Evolutionary conservation across 139 green algal genomes (phyloP), one percentile per base, ranked within the genome.

Genomic region (Chlamydomonas asymmetrica): DNA sequence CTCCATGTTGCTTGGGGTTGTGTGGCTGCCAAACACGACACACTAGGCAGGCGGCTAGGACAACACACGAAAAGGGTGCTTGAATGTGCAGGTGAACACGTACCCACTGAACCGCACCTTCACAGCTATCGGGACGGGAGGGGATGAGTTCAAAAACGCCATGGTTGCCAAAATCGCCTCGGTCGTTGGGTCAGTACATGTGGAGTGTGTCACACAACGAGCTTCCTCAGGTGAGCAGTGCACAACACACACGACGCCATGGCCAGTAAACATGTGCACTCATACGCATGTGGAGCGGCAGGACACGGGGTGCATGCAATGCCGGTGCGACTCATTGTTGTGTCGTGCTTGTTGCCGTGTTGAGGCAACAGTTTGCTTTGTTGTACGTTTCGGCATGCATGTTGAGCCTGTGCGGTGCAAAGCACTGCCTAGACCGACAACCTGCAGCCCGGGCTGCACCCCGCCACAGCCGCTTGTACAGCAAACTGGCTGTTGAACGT

Each of bases 81-180:
- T 5, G 3, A 48, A 27, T 48, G 8, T 38, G 35, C 70, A 85
- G 48, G 74, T 82, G 9, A 82, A 83, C 63, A 68, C 65, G 63
- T 84, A 82, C 39, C 78, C 78, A 13, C 54, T 67, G 13, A 62
- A 84, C 63, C 71, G 71, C 10, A 67, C 40, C 23, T 84, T 82
- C 43, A 84, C 74, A 6, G 78, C 73, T 8, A 76, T 84, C 25
- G 78, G 78, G 25, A 75, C 66, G 10, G 73, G 73, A 31, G 64
- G 78, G 3, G 52, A 50, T 41, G 77, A 82, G 1, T 83, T 83
- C 29, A 23, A 56, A 10, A 18, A 66, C 4, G 35, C 61, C 4
- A 80, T 80, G 77, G 61, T 82, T 23, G 48, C 59, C 0, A 57
- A 63, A 0, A 64, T 83, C 1, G 71, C 74, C 29, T 37, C 34